Conservation (phyloP, 371 early-diverging fungal species). For the Rhizopus delemar region DNA sequence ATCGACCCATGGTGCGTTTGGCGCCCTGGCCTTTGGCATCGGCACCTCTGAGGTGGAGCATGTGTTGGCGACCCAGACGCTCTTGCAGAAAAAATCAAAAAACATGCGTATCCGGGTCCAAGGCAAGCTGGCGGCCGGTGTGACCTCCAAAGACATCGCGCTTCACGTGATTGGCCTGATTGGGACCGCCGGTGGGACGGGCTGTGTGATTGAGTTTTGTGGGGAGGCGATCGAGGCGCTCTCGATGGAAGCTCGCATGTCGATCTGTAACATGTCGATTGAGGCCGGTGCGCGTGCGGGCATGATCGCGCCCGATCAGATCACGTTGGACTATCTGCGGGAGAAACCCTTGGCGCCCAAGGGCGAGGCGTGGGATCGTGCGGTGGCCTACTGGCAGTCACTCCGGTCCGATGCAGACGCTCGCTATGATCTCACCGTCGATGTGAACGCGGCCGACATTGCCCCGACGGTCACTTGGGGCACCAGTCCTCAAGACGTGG, state of each 20-base stretch:
- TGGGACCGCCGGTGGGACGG: conserved; percentile 73
- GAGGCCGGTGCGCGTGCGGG: conserved; percentile 76
- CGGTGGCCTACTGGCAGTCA: conserved; percentile 66
- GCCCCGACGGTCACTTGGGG: conserved; percentile 73
- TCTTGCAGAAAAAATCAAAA: conserved; percentile 67
- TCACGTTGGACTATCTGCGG: conserved; percentile 66
- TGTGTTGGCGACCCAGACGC: conserved; percentile 72
- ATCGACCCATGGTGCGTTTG: conserved; percentile 75
- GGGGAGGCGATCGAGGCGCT: conserved; percentile 47
- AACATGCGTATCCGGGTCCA: conserved; percentile 67
- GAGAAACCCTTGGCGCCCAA: conserved; percentile 65
- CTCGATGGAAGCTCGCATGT: conserved; percentile 73
- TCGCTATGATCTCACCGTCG: conserved; percentile 60
- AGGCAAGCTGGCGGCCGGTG: conserved; percentile 54
- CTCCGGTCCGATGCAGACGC: conserved; percentile 63
- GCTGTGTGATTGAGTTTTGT: conserved; percentile 69
- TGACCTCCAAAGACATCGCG: conserved; percentile 68
- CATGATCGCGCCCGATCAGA: conserved; percentile 72
- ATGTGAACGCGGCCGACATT: conserved; percentile 59
- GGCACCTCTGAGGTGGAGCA: conserved; percentile 77
- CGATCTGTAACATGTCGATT: conserved; percentile 75
- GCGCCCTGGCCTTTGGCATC: conserved; percentile 74
- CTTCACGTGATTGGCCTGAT: conserved; percentile 71
- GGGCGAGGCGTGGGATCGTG: conserved; percentile 62
- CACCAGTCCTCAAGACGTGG: conserved; percentile 69